phyloP scores from a whole-genome alignment of 2,329 filamentous ascomycete species.

The Sarocladium brachiariae region DNA sequence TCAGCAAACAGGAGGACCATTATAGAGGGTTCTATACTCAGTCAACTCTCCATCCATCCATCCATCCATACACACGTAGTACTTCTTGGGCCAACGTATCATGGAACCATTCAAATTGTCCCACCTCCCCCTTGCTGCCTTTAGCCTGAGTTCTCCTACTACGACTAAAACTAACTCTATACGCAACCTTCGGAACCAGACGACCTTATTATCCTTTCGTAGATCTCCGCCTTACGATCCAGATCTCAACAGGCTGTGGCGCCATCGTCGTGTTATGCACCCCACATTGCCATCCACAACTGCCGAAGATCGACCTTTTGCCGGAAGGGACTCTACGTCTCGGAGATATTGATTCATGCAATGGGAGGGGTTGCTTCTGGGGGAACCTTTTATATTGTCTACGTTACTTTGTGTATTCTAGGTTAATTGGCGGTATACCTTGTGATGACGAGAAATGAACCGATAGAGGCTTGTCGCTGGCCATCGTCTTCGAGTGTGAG shows the following conservation, averaged over 20 bases:
- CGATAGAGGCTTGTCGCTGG: too few species aligned
- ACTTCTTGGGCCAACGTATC: background rate
- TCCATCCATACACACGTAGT: too few species aligned
- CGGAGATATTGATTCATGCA: background rate
- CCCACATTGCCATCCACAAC: background rate
- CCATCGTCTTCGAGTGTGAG: too few species aligned
- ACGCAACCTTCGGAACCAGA: background rate
- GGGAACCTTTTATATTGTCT: background rate
- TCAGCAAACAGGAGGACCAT: too few species aligned
- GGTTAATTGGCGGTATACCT: too few species aligned
- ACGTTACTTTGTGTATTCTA: too few species aligned
- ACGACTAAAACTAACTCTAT: background rate
- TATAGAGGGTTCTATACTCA: background rate
- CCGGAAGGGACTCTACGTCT: background rate
- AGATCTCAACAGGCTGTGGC: background rate
- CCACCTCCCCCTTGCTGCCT: background rate
- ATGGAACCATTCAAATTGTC: too few species aligned
- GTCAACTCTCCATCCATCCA: background rate
- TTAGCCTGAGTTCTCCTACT: slow-evolving; percentile 4
- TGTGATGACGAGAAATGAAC: too few species aligned
- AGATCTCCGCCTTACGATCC: background rate
- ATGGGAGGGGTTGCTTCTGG: background rate
- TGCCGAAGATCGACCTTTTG: slow-evolving; percentile 9
- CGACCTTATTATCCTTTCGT: background rate
- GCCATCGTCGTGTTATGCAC: background rate